phyloP scores from a whole-genome alignment of 1,139 yeast genomes.

The Saccharomycopsis hybrid region DNA sequence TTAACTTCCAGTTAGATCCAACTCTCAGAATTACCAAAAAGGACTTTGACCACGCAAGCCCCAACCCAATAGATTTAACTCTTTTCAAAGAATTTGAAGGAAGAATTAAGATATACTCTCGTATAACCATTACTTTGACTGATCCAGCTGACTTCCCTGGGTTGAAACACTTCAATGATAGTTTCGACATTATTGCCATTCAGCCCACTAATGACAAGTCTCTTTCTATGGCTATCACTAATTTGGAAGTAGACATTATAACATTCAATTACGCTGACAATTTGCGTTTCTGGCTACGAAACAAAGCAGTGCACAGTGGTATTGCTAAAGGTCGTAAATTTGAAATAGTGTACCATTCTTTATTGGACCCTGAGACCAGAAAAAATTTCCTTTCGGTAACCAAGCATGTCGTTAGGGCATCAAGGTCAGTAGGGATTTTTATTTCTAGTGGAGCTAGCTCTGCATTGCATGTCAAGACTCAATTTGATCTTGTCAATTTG shows the following conservation, averaged over 20 bases:
- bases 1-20: constrained; percentile 55
- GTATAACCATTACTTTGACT: constrained; percentile 69
- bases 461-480: constrained; percentile 56
- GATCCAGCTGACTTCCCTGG: constrained; percentile 77
- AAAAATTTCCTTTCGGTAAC: constrained; percentile 64
- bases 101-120: constrained; percentile 53
- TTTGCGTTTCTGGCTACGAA: constrained; percentile 73
- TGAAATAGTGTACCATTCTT: constrained; percentile 65
- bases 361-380: constrained; percentile 34
- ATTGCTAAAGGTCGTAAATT: constrained; percentile 75
- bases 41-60: too few relatives aligned
- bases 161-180: constrained; percentile 47
- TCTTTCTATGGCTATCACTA: constrained; percentile 62
- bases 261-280: constrained; percentile 63
- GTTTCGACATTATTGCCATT: constrained; percentile 75
- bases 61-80: constrained; percentile 34
- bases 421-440: constrained; percentile 73
- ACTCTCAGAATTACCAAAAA: constrained; percentile 34
- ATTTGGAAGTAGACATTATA: constrained; percentile 72
- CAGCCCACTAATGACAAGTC: constrained; percentile 79
- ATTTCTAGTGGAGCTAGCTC: constrained; percentile 68
- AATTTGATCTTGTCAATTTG: constrained; percentile 62
- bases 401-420: constrained; percentile 72
- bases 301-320: constrained; percentile 79
- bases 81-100: constrained; percentile 29